Evolutionary conservation across 2,329 filamentous ascomycete species (phyloP), one percentile per base, ranked within the genome.

Genomic region (Fusarium beomiforme): DNA sequence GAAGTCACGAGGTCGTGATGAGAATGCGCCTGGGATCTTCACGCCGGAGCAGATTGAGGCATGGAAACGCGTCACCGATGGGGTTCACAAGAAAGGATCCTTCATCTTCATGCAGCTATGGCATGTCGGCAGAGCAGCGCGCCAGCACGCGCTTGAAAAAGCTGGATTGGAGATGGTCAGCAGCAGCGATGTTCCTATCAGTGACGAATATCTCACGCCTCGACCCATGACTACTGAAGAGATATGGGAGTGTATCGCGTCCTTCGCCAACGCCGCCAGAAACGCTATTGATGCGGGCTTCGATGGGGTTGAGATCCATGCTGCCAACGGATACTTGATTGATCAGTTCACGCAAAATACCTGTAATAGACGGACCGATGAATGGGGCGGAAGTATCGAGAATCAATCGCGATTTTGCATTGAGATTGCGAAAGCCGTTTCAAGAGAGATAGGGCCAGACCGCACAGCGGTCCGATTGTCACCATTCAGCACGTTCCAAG

Each of bases 401-500:
- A 89, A 88, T 55, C 81, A 87, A 8, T 67, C 64, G 5, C 24
- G 34, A 0, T 80, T 89, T 43, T 78, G 84, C 23, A 47, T 85
- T 11, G 86, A 89, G 51, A 80, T 89, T 19, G 78, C 84, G 3
- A 77, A 82, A 41, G 79, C 81, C 12, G 73, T 85, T 1, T 77
- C 79, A 2, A 76, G 75, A 0, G 82, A 80, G 0, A 76, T 87
- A 10, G 89, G 89, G 5, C 77, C 84, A 0, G 84, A 90, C 7
- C 81, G 82, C 37, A 83, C 85, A 11, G 87, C 83, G 3, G 85
- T 91, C 44, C 85, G 90, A 5, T 77, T 92, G 12, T 87, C 83
- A 7, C 90, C 90, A 0, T 92, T 85, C 79, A 86, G 84, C 51
- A 79, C 79, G 0, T 92, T 89, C 80, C 88, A 92, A 66, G 85